Evolutionary conservation across 2,329 filamentous ascomycete species (phyloP), one percentile per base, ranked within the genome.

Genomic region (Lasiodiplodia gonubiensis): DNA sequence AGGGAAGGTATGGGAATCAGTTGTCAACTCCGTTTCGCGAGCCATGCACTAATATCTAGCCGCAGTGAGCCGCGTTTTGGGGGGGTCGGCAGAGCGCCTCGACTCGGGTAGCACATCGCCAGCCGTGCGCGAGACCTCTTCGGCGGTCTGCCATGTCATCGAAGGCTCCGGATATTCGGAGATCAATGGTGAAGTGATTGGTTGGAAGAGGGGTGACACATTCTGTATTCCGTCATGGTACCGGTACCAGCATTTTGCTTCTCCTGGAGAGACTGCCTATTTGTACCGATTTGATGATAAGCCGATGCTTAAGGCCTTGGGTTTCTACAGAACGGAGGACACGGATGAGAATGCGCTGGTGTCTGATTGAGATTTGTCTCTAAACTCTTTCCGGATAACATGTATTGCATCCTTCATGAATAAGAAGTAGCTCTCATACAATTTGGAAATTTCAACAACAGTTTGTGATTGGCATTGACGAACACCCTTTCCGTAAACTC

Each of bases 221-320:
- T 87, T 88, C 68, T 85, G 82, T 69, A 76, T 88, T 14, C 86
- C 85, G 0, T 73, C 84, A 0, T 87, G 86, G 85, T 74, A 85
- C 60, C 72, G 68, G 14, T 85, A 84, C 68, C 78, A 84, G 71
- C 84, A 86, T 70, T 79, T 80, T 64, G 81, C 84, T 1, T 74
- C 27, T 2, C 42, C 27, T 25, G 59, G 18, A 0, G 60, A 37
- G 18, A 75, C 74, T 0, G 81, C 82, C 0, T 87, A 87, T 70
- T 69, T 87, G 33, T 86, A 86, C 68, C 77, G 82, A 0, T 86
- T 87, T 68, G 80, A 86, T 69, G 86, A 88, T 69, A 83, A 81
- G 75, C 85, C 85, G 0, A 86, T 88, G 84, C 74, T 87, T 2
- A 80, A 76, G 12, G 75, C 81, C 0, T 72, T 87, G 37, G 85